A percentile compares a stretch with the other conserved stretches of the same genome.
Evolutionary conservation across 371 early-diverging fungal species (phyloP).

Genomic region (Lichtheimia ornata): DNA sequence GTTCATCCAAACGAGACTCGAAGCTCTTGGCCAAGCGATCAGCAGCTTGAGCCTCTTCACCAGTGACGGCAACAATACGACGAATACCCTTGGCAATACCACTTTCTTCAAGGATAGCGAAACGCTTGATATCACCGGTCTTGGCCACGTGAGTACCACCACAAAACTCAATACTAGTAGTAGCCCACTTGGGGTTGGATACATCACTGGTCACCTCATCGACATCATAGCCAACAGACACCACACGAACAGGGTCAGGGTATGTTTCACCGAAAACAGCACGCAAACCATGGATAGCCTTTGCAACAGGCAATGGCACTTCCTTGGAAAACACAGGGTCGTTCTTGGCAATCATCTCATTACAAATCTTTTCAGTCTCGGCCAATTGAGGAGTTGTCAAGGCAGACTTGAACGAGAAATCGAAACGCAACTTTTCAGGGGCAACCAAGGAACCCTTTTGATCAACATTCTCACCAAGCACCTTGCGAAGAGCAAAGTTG

Average conservation of each 20-base stretch:
- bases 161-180: conserved; percentile 95
- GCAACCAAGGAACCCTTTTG: conserved; percentile 99
- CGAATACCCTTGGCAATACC: conserved; percentile 97
- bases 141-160: conserved; percentile 98
- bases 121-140: conserved; percentile 90
- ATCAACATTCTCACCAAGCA: conserved; percentile 77
- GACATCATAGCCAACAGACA: conserved; percentile 88
- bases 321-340: conserved; percentile 81
- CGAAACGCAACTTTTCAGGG: conserved; percentile 97
- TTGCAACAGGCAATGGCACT: conserved; percentile 81
- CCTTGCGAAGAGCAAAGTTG: conserved; percentile 91
- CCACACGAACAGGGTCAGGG: conserved; percentile 95
- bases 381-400: conserved; percentile 82
- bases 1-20: conserved; percentile 56
- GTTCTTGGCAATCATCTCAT: conserved; percentile 80
- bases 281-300: conserved; percentile 86
- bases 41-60: conserved; percentile 84
- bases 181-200: conserved; percentile 77
- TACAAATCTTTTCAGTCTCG: conserved; percentile 82
- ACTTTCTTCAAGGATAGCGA: conserved; percentile 92
- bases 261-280: conserved; percentile 97
- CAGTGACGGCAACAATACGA: conserved; percentile 97
- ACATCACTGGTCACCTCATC: conserved; percentile 88
- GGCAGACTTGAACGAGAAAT: conserved; percentile 85
- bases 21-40: conserved; percentile 69